Base-by-base conservation (phyloP, 2,329 filamentous ascomycete genomes). In the Pseudocercospora fijiensis region DNA sequence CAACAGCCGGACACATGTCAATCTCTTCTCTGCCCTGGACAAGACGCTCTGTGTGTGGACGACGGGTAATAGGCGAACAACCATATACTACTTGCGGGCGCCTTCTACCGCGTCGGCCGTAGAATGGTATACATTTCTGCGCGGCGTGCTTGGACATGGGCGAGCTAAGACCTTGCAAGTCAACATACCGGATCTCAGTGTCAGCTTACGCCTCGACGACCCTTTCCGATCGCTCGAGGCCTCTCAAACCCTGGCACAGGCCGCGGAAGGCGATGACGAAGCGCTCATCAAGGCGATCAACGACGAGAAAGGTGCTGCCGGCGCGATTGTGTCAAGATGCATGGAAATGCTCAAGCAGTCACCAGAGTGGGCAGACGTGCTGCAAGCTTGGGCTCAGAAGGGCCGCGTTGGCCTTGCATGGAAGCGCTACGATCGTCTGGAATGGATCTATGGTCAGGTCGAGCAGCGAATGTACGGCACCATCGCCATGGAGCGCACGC, bases 381-480 rank as follows among this genome's bases (percentile, higher is more conserved):
- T 89, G 11, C 79, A 83, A 37, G 73, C 78, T n/a, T 89, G 87
- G 87, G 79, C 81, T 3, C 81, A 81, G 57, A 77, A 82, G 22
- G 82, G 85, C 63, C 83, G 83, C 26, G 85, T 89, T 72, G 87
- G 87, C 2, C 79, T 90, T 55, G 87, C 86, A 3, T 90, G 87
- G 87, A 88, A 87, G 74, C 81, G 87, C 52, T 90, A 89, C 71
- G 87, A 90, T 70, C 81, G 87, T 24, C 77, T 90, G 16, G 87
- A 90, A 75, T 90, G 87, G 87, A 79, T 90, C 4, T 82, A 88
- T 73, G 87, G 87, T 16, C 79, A 80, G 10, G 87, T 88, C 59
- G 87, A 90, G 72, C 82, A 86, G 67, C 85, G 84, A 65, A 90
- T 90, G 87, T 88, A 88, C 67, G 87, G 87, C 37, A 84, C 86